Base-by-base conservation (phyloP, 2,329 filamentous ascomycete genomes). In the Fusarium sulawesiense region DNA sequence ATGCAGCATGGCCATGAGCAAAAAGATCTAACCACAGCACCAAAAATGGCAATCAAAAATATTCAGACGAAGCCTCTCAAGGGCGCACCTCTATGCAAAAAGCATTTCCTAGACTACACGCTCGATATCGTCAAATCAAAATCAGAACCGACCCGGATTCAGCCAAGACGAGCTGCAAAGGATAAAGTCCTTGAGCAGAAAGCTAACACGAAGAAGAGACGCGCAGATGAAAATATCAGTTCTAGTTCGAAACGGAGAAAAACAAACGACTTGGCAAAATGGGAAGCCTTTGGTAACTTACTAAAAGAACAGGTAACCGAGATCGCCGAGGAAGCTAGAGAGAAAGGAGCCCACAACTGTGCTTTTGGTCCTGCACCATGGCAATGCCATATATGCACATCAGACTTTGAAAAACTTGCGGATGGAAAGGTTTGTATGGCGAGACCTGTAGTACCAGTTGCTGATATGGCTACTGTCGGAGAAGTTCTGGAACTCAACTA, bases 141-240 rank as follows among this genome's bases (percentile, higher is more conserved):
- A 1, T 16, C 18, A 20, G 20, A 42, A 7, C 56, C 55, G 12
- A 45, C 25, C 10, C 50, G 68, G 8, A 11, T 61, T 6, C 68
- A 70, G 5, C 68, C 68, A 20, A n/a, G 50, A 27, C 30, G 68
- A 47, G 55, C 21, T 16, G 68, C 40, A 42, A 70, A 70, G 42
- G 68, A 71, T 8, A 70, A 40, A 20, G 55, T 25, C 9, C 51
- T 2, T 23, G 45, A 5, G 6, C 21, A 9, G 54, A 53, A 6
- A 8, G 18, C 11, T 3, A 45, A 37, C 1, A n/a, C 23, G 2
- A 60, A 48, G 20, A 65, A 71, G 3, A 41, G 64, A 0, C 6
- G 18, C 1, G 16, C 40, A 16, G 25, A 58, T 1, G 55, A 45
- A 1, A 32, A 46, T 4, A 0, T 2, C 0, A 21, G 25, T 7